Conservation (phyloP, 371 early-diverging fungal species). For the Thermomucor indicae-seudaticae region DNA sequence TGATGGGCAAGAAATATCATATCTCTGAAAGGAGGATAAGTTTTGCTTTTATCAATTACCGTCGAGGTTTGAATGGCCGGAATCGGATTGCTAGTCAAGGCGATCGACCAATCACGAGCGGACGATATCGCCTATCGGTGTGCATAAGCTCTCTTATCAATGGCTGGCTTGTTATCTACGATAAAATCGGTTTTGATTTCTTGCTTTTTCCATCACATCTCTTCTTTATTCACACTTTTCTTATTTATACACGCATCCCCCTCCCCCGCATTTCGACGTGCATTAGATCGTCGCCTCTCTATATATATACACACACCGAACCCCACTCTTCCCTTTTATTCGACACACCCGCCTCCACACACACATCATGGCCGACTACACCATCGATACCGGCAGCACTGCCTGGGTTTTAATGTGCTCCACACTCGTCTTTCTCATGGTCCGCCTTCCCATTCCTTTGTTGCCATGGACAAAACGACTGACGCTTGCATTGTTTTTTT, state of each 20-base stretch:
- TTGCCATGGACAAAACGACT: neutral
- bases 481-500: neutral
- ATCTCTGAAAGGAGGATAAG: no score
- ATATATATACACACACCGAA: neutral
- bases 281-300: neutral
- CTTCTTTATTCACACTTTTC: neutral
- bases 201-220: no score
- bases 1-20: no score
- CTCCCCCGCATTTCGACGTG: neutral
- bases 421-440: conserved; percentile 43
- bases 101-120: conserved; percentile 1
- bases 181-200: no score
- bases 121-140: neutral
- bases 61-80: no score
- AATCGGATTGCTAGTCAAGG: neutral
- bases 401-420: conserved; percentile 65
- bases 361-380: neutral
- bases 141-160: neutral
- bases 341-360: neutral
- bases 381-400: conserved; percentile 60
- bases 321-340: neutral
- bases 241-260: neutral
- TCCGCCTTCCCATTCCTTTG: conserved; percentile 3
- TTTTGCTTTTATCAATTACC: no score
- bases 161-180: no score